Evolutionary conservation across 2,329 filamentous ascomycete genomes (phyloP), one percentile per base, ranked within the genome.

Genomic region (Fusarium nodosum): DNA sequence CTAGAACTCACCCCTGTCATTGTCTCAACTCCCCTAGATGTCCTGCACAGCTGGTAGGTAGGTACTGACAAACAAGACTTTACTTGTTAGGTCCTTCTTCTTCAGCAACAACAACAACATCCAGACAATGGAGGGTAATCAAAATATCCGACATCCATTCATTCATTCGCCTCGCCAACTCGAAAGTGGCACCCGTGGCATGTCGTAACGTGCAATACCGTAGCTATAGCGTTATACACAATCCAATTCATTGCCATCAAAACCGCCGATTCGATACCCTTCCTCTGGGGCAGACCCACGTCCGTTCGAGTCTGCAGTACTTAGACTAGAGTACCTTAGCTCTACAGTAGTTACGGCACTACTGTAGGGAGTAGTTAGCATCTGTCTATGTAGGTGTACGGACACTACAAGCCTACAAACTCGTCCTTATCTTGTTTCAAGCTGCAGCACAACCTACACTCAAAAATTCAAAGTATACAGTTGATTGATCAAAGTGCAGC

Each of bases 241-340:
- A 54, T 55, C 28, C 39, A 31, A 50, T 24, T 46, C 56, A 56
- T 22, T 56, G 38, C 55, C 59, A 20, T 50, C 54, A 68, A 70
- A 70, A 63, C 67, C 67, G 51, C 67, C 64, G 64, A 70, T 70
- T 70, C 59, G 67, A 68, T 70, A 65, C 59, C 67, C 52, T 70
- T 67, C 64, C 36, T 59, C 52, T 71, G 64, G 67, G 60, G 64
- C 67, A 68, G 44, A 71, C 55, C 64, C 67, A 68, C 41, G 67
- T 42, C 46, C 28, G 31, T 51, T 56, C 46, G 41, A 60, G 60
- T 47, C 45, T 24, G 10, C 22, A 51, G 34, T 28, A 30, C 48
- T 22, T 22, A 24, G n/a, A 39, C 48, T 52, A 41, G 24, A 52
- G 13, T 31, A 18, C 24, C 31, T 50, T 56, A 34, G 44, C 52